Conservation (phyloP, 192 early-diverging fungal genomes). For the Rhizophagus clarus region DNA sequence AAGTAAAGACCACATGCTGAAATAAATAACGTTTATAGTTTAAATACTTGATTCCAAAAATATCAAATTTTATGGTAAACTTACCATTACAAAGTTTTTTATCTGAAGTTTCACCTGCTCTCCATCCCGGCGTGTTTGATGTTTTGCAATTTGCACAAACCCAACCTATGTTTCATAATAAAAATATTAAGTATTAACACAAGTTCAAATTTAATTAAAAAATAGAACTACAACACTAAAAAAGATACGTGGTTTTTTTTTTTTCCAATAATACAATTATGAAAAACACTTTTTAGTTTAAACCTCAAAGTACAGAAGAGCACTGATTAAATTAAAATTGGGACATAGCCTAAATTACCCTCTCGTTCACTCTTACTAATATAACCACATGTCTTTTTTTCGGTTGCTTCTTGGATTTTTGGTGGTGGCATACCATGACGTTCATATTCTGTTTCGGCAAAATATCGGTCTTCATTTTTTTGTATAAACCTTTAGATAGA, state of each 20-base stretch:
- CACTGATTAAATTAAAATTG: not conserved
- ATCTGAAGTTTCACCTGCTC: slow-evolving; percentile 34
- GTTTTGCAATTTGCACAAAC: slow-evolving; percentile 34
- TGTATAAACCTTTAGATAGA: not conserved
- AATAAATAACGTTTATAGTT: not conserved
- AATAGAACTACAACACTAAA: not conserved
- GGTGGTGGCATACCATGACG: slow-evolving; percentile 7
- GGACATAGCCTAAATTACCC: slow-evolving; percentile 3
- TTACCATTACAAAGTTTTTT: slow-evolving; percentile 37
- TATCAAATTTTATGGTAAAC: not conserved
- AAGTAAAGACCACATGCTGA: slow-evolving; percentile 31
- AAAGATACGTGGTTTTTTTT: not conserved
- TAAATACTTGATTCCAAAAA: not conserved
- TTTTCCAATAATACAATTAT: too few relatives aligned
- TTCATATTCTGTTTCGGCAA: slow-evolving; percentile 13
- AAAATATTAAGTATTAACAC: too few relatives aligned
- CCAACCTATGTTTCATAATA: slow-evolving; percentile 2
- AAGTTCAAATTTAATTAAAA: too few relatives aligned
- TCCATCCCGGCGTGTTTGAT: slow-evolving; percentile 32
- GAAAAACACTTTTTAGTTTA: too few relatives aligned
- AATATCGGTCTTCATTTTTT: slow-evolving; percentile 20
- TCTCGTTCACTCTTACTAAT: not conserved
- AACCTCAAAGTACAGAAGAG: not conserved
- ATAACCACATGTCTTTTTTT: slow-evolving; percentile 16
- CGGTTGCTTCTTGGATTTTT: slow-evolving; percentile 5